Conservation (phyloP, 106 monocot species). For the Acorus calamus region DNA sequence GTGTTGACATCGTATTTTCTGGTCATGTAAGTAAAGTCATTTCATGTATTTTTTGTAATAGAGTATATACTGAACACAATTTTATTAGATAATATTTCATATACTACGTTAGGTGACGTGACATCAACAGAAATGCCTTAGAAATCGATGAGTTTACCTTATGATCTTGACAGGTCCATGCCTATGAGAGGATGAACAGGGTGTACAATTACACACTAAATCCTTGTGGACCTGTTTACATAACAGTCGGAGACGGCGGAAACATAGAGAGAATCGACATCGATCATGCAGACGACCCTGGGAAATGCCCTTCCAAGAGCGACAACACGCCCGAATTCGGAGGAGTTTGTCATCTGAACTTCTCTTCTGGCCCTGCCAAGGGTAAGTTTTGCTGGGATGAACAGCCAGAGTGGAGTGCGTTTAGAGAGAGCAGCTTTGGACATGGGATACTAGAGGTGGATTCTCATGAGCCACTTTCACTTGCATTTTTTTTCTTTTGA, state of each 20-base stretch:
- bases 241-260: constrained; percentile 91
- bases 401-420: constrained; percentile 92
- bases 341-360: constrained; percentile 65
- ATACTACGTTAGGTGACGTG: too few relatives aligned
- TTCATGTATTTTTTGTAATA: too few relatives aligned
- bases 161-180: constrained; percentile 56
- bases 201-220: constrained; percentile 72
- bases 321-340: constrained; percentile 71
- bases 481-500: neutral
- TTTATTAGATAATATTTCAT: too few relatives aligned
- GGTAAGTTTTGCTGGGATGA: constrained; percentile 72
- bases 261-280: constrained; percentile 73
- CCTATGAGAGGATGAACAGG: constrained; percentile 81
- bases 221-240: constrained; percentile 75
- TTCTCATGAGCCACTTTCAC: neutral
- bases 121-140: too few relatives aligned
- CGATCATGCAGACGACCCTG: constrained; percentile 72
- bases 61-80: too few relatives aligned
- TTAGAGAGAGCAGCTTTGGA: constrained; percentile 88
- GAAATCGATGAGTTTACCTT: neutral
- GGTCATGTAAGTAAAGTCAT: constrained; percentile 59
- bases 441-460: constrained; percentile 86
- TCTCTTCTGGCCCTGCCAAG: constrained; percentile 70
- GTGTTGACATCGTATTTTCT: constrained; percentile 72
- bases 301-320: constrained; percentile 58